phyloP scores from a whole-genome alignment of 2,329 filamentous ascomycete species.

The Botrytis sinoallii region DNA sequence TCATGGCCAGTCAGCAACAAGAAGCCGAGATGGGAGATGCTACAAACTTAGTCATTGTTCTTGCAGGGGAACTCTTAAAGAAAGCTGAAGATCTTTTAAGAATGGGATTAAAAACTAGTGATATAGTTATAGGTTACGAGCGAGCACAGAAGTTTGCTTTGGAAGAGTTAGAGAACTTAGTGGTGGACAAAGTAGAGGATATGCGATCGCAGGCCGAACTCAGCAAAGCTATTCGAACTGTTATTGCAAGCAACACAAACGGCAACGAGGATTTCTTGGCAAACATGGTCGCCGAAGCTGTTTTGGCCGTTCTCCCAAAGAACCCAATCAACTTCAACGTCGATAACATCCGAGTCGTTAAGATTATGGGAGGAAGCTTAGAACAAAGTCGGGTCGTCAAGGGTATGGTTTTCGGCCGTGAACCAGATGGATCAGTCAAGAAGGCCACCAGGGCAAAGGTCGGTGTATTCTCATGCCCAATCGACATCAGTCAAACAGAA shows the following conservation, averaged over 20 bases:
- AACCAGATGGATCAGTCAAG: slow-evolving; percentile 89
- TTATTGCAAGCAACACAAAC: slow-evolving; percentile 96
- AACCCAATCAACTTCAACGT: slow-evolving; percentile 97
- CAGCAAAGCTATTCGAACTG: slow-evolving; percentile 91
- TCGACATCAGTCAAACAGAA: slow-evolving; percentile 94
- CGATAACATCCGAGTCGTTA: slow-evolving; percentile 97
- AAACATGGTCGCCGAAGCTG: slow-evolving; percentile 78
- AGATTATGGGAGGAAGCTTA: slow-evolving; percentile 97
- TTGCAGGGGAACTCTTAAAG: slow-evolving; percentile 91
- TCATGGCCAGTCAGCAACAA: slow-evolving; percentile 99
- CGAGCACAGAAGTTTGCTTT: slow-evolving; percentile 87
- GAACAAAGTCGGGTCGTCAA: slow-evolving; percentile 93
- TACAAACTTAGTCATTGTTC: slow-evolving; percentile 93
- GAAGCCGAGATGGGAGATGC: slow-evolving; percentile 99
- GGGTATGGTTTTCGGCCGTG: slow-evolving; percentile 97
- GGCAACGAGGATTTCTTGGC: slow-evolving; percentile 89
- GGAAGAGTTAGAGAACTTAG: slow-evolving; percentile 79
- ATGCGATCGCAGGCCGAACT: slow-evolving; percentile 78
- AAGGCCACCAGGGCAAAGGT: slow-evolving; percentile 93
- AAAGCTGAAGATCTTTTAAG: slow-evolving; percentile 96
- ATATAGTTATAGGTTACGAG: slow-evolving; percentile 95
- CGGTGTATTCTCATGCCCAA: slow-evolving; percentile 91
- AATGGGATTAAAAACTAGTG: slow-evolving; percentile 97
- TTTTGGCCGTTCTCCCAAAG: slow-evolving; percentile 88
- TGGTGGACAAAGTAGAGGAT: slow-evolving; percentile 86